Evolutionary conservation across 371 early-diverging fungal genomes (phyloP), one percentile per base, ranked within the genome.

Genomic region (Apophysomyces trapeziformis): DNA sequence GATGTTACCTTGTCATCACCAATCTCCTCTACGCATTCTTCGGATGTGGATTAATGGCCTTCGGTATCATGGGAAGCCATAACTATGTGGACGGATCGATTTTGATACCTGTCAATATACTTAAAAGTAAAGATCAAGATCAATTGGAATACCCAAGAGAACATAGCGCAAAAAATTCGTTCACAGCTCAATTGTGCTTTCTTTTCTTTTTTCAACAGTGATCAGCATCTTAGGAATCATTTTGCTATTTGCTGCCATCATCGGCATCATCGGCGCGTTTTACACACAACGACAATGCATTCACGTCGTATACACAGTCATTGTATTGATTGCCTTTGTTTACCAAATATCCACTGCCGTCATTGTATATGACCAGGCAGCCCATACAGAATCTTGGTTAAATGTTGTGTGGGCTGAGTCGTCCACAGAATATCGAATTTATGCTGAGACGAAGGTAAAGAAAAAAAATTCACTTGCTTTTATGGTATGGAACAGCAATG

Each of bases 351-450:
- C 74, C 8, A 64, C 68, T 38, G 75, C 71, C 11, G 68, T 71
- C 8, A 69, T 80, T 66, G 74, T 80, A 1, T 77, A 75, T 65
- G 74, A 80, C 18, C 71, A 77, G 45, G 71, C 77, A 21, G 77
- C 72, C 8, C 74, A 80, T 47, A 71, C 68, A 13, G 14, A 67
- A 26, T 57, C 63, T 8, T 80, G 80, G 78, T 9, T 77, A 36
- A 74, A 67, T 45, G 64, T 67, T 32, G 63, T 68, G n/a, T 77
- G 76, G 78, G 63, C 67, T 21, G 66, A 69, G 8, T 66, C 78
- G 16, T 63, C 74, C 1, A 61, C 36, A 46, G 74, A 73, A 8
- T 75, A 77, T 59, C 66, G 69, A 43, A 8, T 62, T 5, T 80
- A 70, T 69, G 76, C 78, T 8, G 72, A 77, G 63, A 64, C 58